Evolutionary conservation across 306 rosid genomes (phyloP).

Genomic region (Rosa persica): DNA sequence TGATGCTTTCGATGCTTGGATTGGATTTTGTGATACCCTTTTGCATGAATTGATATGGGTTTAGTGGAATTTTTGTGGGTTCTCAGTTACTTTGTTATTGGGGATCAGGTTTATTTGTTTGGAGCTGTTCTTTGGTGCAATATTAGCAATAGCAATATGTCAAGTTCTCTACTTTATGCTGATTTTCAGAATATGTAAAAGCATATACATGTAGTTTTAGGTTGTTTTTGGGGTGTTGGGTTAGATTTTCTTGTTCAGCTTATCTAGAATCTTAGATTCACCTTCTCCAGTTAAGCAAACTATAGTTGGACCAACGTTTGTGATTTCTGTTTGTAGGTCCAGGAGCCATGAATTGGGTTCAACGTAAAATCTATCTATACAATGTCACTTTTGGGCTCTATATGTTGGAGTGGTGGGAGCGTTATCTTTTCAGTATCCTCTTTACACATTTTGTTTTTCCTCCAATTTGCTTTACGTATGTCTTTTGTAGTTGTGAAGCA

Average conservation of each 20-base stretch:
- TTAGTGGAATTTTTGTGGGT: conserved; percentile 26
- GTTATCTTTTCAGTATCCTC: conserved; percentile 85
- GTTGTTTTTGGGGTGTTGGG: not conserved
- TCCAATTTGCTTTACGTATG: not conserved
- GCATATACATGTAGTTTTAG: not conserved
- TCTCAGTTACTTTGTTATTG: conserved; percentile 27
- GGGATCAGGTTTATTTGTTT: conserved; percentile 25
- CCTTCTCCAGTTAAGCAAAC: not conserved
- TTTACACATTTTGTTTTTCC: not conserved
- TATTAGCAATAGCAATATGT: not conserved
- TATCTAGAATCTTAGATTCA: conserved; percentile 21
- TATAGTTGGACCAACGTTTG: conserved; percentile 5
- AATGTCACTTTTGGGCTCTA: conserved; percentile 92
- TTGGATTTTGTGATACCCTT: not conserved
- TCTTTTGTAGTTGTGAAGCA: not conserved
- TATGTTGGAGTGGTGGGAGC: conserved; percentile 99
- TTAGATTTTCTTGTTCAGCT: not conserved
- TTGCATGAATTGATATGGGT: conserved; percentile 16
- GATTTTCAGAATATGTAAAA: conserved; percentile 10
- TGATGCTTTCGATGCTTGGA: not conserved
- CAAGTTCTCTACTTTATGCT: not conserved
- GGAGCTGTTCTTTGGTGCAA: conserved; percentile 18
- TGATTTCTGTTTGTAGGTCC: conserved; percentile 25
- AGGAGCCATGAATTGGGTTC: conserved; percentile 77
- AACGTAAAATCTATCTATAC: conserved; percentile 80